Base-by-base conservation (phyloP, 192 early-diverging fungal genomes). In the Borealophlyctis nickersoniae region DNA sequence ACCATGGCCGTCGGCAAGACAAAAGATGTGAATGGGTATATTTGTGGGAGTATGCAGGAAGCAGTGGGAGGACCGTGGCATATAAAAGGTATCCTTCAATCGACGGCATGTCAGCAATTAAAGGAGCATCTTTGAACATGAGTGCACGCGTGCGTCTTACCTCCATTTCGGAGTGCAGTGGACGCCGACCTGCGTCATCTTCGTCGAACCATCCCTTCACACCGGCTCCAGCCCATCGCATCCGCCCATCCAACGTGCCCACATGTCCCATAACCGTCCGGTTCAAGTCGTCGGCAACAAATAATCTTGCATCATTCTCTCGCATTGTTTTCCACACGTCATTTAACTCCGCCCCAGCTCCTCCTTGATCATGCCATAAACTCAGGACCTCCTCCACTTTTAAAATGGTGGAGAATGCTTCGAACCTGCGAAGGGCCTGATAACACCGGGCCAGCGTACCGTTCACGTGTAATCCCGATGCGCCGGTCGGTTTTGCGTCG, bases 1-100 rank as follows among this genome's bases (percentile, higher is more conserved):
- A 36, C 67, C 67, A 62, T 69, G 67, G 26, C 67, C 67, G 32
- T 69, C 67, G 13, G 67, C 59, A 19, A 69, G 22, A 32, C 34
- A 49, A 56, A 69, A 69, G 29, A 69, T 31, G 29, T 26, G 66
- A 31, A 61, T 23, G n/a, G 60, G n/a, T 4, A 14, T 22, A 14
- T 45, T 35, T 5, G 16, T 49, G 24, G 22, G 29, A 11, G 1
- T 9, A 53, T 53, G 29, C 0, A 56, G 13, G 1, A 48, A 26
- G 19, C 9, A 11, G 16, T n/a, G 33, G 11, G 13, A 3, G 36
- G 26, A 16, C 0, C 22, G 27, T 24, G 67, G 60, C 19, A 69
- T 56, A 19, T 50, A 45, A 23, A 66, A 16, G 23, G 63, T 60
- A 64, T 69, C 60, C 51, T 69, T 22, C 49, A 39, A 51, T 45